Evolutionary conservation across 768 basidiomycete genomes (phyloP).

Genomic region (Psilocybe cyanescens): DNA sequence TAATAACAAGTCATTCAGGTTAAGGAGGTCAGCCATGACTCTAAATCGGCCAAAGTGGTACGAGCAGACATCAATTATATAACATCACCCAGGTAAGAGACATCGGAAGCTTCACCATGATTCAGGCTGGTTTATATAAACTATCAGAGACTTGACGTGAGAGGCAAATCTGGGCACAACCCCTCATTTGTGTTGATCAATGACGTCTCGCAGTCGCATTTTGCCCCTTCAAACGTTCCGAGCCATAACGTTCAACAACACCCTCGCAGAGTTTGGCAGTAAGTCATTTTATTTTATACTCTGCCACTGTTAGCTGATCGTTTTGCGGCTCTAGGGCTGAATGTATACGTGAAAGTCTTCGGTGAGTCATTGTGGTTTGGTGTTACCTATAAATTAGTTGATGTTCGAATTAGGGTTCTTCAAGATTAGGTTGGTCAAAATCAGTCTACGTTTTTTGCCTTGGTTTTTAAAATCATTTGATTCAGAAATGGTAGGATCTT

Average conservation of each 20-base stretch:
- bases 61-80: conserved; percentile 85
- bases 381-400: neutral
- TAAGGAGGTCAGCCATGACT: conserved; percentile 81
- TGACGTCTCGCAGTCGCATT: conserved; percentile 54
- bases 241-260: conserved; percentile 65
- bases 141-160: conserved; percentile 73
- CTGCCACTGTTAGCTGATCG: neutral
- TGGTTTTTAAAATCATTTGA: neutral
- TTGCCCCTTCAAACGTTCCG: conserved; percentile 79
- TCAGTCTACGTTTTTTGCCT: neutral
- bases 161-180: neutral
- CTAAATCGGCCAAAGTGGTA: conserved; percentile 68
- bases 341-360: conserved; percentile 71
- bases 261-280: conserved; percentile 76
- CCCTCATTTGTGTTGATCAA: neutral
- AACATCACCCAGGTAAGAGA: conserved; percentile 65
- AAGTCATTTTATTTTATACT: conserved; percentile 28
- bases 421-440: conserved; percentile 62
- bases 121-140: neutral
- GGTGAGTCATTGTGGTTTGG: conserved; percentile 45
- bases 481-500: conserved; percentile 64
- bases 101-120: neutral
- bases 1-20: conserved; percentile 44
- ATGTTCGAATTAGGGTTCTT: conserved; percentile 60
- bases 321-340: conserved; percentile 47